phyloP scores from a whole-genome alignment of 495 filamentous ascomycete species.

The Trichoderma reesei region DNA sequence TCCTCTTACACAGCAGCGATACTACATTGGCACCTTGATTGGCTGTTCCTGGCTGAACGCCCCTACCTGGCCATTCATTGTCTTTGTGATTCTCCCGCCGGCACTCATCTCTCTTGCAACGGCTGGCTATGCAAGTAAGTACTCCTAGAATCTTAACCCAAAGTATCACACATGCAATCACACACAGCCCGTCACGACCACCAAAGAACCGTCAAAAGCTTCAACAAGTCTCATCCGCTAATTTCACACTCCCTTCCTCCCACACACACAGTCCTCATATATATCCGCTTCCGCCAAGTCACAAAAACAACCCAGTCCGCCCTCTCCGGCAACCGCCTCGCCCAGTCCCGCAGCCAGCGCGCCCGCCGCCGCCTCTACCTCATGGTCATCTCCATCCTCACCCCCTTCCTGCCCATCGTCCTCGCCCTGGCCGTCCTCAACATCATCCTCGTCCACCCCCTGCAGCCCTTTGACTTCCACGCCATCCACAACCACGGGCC shows the following conservation, averaged over 20 bases:
- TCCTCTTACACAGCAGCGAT: slow-evolving; percentile 59
- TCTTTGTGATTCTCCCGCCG: slow-evolving; percentile 56
- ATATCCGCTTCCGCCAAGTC: slow-evolving; percentile 59
- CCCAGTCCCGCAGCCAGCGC: slow-evolving; percentile 41
- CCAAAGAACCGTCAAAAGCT: slow-evolving; percentile 11
- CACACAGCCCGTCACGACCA: background rate
- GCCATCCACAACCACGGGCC: slow-evolving; percentile 27
- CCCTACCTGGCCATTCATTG: slow-evolving; percentile 60
- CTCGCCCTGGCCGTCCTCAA: slow-evolving; percentile 51
- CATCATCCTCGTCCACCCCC: slow-evolving; percentile 37
- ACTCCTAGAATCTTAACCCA: background rate
- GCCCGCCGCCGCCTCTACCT: slow-evolving; percentile 69
- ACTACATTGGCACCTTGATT: slow-evolving; percentile 59
- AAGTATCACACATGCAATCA: too few relatives aligned
- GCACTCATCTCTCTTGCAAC: slow-evolving; percentile 54
- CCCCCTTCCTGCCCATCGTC: slow-evolving; percentile 55
- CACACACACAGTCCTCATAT: slow-evolving; percentile 44
- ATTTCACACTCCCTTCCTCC: background rate
- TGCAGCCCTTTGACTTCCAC: slow-evolving; percentile 36
- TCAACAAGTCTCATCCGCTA: slow-evolving; percentile 5
- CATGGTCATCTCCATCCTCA: slow-evolving; percentile 56
- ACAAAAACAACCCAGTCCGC: slow-evolving; percentile 49
- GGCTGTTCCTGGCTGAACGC: slow-evolving; percentile 62
- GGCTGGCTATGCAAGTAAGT: slow-evolving; percentile 64
- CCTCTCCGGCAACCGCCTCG: slow-evolving; percentile 35